These are phyloP conservation scores for Acidomyces sp. DNA, from an alignment of 495 filamentous ascomycete species.

Conservation along the genomic window DNA sequence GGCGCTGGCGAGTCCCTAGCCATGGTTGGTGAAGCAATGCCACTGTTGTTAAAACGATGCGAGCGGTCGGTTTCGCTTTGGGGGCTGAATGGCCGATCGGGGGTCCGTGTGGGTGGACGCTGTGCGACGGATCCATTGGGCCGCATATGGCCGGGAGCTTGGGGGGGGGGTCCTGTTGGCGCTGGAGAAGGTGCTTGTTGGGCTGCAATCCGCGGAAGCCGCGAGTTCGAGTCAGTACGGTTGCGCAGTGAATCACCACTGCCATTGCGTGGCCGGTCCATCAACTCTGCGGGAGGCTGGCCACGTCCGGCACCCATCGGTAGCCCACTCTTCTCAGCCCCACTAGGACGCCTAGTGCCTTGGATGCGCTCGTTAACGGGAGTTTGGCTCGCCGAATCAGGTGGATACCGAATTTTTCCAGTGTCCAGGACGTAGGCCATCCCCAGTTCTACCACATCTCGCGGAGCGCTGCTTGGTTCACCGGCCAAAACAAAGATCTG, in stretches of 20 bases:
- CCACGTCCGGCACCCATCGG: neutral
- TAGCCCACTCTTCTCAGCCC: slow-evolving; percentile 16
- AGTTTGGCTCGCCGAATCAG: slow-evolving; percentile 31
- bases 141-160: slow-evolving; percentile 6
- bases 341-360: slow-evolving; percentile 30
- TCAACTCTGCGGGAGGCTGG: slow-evolving; percentile 2
- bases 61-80: slow-evolving; percentile 1
- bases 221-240: neutral
- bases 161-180: slow-evolving; percentile 14
- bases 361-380: slow-evolving; percentile 22
- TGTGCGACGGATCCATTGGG: slow-evolving; percentile 7
- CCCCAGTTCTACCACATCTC: slow-evolving; percentile 69
- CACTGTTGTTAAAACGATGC: slow-evolving; percentile 5
- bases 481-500: slow-evolving; percentile 85
- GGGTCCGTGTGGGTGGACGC: slow-evolving; percentile 13
- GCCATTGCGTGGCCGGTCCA: slow-evolving; percentile 7
- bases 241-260: slow-evolving; percentile 7
- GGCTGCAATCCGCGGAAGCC: slow-evolving; percentile 6
- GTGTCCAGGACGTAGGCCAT: slow-evolving; percentile 89
- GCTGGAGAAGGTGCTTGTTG: slow-evolving; percentile 12
- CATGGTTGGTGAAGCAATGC: slow-evolving; percentile 3
- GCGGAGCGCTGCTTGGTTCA: slow-evolving; percentile 77
- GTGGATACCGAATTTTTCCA: slow-evolving; percentile 83
- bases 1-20: slow-evolving; percentile 1
- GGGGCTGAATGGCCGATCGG: slow-evolving; percentile 14